Evolutionary conservation across 345 rosid genomes (phyloP).

Genomic region (Viola odorata): DNA sequence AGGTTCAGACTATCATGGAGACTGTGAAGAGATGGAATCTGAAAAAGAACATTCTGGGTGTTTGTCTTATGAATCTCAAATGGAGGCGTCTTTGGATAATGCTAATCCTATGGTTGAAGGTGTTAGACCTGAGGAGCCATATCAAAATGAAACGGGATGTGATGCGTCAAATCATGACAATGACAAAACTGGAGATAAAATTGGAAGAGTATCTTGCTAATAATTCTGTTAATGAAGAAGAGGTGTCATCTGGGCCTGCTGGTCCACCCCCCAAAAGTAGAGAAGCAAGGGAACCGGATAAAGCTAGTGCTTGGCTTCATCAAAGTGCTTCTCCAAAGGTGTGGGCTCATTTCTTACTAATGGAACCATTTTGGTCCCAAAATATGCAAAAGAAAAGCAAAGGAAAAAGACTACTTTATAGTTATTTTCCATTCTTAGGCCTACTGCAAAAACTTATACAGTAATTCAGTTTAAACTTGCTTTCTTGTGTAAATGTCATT

Average conservation of each 20-base stretch:
- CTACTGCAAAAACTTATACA: too few species aligned
- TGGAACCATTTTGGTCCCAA: too few species aligned
- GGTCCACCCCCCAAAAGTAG: slow-evolving; percentile 8
- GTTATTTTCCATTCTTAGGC: not conserved
- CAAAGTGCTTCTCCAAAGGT: slow-evolving; percentile 36
- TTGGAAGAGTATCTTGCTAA: slow-evolving; percentile 15
- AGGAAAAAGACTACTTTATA: not conserved
- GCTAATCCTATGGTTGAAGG: slow-evolving; percentile 19
- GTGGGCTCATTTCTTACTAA: not conserved
- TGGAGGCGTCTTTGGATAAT: slow-evolving; percentile 21
- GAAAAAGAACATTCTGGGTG: slow-evolving; percentile 25
- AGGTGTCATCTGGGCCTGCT: slow-evolving; percentile 13
- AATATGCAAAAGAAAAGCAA: too few species aligned
- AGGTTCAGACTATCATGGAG: slow-evolving; percentile 34
- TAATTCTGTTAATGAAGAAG: slow-evolving; percentile 10
- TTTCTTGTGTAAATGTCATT: not conserved
- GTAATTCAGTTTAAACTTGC: slow-evolving; percentile 3
- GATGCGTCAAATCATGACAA: slow-evolving; percentile 10
- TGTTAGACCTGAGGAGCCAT: slow-evolving; percentile 16
- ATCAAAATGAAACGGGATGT: slow-evolving; percentile 20
- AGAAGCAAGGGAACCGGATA: slow-evolving; percentile 12
- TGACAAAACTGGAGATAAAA: slow-evolving; percentile 16
- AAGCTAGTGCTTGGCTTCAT: slow-evolving; percentile 6
- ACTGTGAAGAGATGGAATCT: slow-evolving; percentile 19
- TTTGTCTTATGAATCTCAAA: slow-evolving; percentile 23